Base-by-base conservation (phyloP, 208 protist species). In the Phytomonas sp. region DNA sequence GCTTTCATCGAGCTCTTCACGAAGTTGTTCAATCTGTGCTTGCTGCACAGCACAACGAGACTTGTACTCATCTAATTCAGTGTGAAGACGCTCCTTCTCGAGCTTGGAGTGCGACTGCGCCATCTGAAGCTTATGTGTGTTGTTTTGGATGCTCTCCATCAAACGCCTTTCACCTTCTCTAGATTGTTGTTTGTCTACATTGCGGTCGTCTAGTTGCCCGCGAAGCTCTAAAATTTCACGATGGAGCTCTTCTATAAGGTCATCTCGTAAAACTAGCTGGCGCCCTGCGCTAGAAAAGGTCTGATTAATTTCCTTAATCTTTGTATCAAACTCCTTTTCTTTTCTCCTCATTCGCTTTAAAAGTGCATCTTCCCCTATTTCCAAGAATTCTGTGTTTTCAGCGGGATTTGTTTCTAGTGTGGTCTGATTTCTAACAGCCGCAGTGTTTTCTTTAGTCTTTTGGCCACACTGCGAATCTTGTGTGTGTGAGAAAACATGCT, bases 241-340 rank as follows among this genome's bases (percentile, higher is more conserved):
- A 67, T 84, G 81, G 45, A 95, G 81, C 14, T 59, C 73, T 34
- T 81, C 75, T 74, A 95, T 95, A 31, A 93, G 81, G 61, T 76
- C 63, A 70, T 95, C 86, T 1, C 87, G 85, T 60, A 84, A 68
- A 16, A 82, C 75, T 29, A 88, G 77, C 42, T 89, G 81, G 64
- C 79, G 80, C 16, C 85, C 84, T 16, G 88, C 90, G 62, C 75
- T 80, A 45, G 79, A 71, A 29, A 95, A 88, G 29, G 84, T 93
- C 61, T 88, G 65, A 62, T 93, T 83, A 65, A 95, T 88, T 26
- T 84, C 80, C n/a, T 80, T 68, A 29, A 94, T 85, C 67, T 88
- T 84, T 2, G 78, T 72, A 60, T 95, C 87, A 71, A 95, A 93
- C 62, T 83, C 79, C 66, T 72, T 79, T 62, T 93, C 87, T 64